Conservation (phyloP, 2,329 filamentous ascomycete species). For the Nannizziopsis arthrosporioides region DNA sequence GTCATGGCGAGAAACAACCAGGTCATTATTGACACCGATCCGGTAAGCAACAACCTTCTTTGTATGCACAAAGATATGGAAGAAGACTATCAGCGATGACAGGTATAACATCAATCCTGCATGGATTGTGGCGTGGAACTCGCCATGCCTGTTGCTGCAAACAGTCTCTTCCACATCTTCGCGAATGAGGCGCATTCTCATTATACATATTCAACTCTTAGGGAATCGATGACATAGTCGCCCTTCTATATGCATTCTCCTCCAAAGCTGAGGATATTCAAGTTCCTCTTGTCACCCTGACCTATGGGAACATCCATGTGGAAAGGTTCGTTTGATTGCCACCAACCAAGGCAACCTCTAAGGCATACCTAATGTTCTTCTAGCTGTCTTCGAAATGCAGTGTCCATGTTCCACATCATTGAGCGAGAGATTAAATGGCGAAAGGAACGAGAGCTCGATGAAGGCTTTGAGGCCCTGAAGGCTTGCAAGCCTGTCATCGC, state of each 20-base stretch:
- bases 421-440: constrained; percentile 84
- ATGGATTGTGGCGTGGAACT: not conserved
- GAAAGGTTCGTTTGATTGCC: constrained; percentile 42
- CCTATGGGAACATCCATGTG: constrained; percentile 86
- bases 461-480: constrained; percentile 62
- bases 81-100: too few species aligned
- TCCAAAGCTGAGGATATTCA: constrained; percentile 75
- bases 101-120: too few species aligned
- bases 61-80: not conserved
- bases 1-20: too few species aligned
- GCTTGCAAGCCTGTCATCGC: constrained; percentile 71
- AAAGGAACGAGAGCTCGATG: constrained; percentile 50
- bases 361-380: not conserved
- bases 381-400: constrained; percentile 76
- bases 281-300: constrained; percentile 72
- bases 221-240: constrained; percentile 84
- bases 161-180: not conserved
- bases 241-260: constrained; percentile 74
- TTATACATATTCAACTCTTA: constrained; percentile 14
- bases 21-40: constrained; percentile 94
- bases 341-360: too few species aligned
- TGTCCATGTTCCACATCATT: constrained; percentile 82
- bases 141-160: not conserved
- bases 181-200: not conserved
- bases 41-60: constrained; percentile 43